These are phyloP conservation scores for Xenoacremonium recifei DNA, from an alignment of 2,329 filamentous ascomycete genomes.

Conservation along the genomic window DNA sequence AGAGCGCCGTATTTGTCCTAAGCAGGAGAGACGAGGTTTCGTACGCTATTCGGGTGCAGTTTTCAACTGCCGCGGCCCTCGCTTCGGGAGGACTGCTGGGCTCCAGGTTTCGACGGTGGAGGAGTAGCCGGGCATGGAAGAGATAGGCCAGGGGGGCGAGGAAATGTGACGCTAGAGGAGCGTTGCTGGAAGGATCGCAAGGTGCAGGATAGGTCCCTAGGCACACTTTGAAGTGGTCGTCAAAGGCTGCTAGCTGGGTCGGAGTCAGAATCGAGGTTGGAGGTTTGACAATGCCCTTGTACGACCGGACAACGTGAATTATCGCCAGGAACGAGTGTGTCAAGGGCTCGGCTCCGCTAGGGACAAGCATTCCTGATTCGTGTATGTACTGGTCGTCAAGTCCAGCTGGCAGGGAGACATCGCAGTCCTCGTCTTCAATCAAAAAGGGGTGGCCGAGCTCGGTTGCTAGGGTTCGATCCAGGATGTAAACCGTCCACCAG, in stretches of 20 bases:
- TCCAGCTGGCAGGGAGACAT: constrained; percentile 74
- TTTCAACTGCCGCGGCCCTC: constrained; percentile 70
- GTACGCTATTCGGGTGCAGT: constrained; percentile 70
- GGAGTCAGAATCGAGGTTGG: constrained; percentile 63
- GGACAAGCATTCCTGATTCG: constrained; percentile 53
- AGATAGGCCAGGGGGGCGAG: constrained; percentile 76
- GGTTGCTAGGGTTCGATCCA: constrained; percentile 78
- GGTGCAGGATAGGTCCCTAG: constrained; percentile 72
- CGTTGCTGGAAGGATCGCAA: constrained; percentile 65
- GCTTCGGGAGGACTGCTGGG: constrained; percentile 66
- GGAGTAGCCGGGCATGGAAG: constrained; percentile 77
- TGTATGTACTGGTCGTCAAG: constrained; percentile 78
- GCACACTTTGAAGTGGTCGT: constrained; percentile 76
- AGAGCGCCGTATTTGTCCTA: constrained; percentile 58
- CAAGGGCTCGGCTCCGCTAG: constrained; percentile 51
- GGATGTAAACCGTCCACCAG: constrained; percentile 93
- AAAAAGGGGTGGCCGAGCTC: constrained; percentile 78
- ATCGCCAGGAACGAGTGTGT: constrained; percentile 74
- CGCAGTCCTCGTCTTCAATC: constrained; percentile 87
- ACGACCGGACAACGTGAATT: constrained; percentile 78
- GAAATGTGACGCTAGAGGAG: constrained; percentile 69
- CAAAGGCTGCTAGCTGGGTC: constrained; percentile 72
- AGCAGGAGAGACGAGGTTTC: constrained; percentile 78
- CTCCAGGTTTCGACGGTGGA: constrained; percentile 86
- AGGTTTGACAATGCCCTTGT: constrained; percentile 70